phyloP scores from a whole-genome alignment of 768 basidiomycete genomes.

The Suillus subalutaceus region DNA sequence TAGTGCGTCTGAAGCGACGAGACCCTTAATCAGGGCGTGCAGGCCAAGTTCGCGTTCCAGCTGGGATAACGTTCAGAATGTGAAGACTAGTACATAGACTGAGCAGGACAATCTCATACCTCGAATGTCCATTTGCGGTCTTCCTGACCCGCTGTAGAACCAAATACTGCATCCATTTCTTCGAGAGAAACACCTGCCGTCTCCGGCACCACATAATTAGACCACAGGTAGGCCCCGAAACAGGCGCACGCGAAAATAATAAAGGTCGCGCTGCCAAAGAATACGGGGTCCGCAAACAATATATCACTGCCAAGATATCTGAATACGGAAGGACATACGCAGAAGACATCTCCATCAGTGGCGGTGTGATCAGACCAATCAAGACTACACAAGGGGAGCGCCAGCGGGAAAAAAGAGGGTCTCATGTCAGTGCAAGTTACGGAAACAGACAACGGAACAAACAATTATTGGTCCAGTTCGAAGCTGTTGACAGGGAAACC shows the following conservation, averaged over 20 bases:
- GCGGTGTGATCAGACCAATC: conserved; percentile 74
- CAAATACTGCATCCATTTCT: conserved; percentile 73
- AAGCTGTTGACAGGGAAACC: conserved; percentile 80
- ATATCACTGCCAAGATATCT: conserved; percentile 8
- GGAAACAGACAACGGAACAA: conserved; percentile 18
- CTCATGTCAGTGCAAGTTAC: neutral
- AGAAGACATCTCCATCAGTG: conserved; percentile 62
- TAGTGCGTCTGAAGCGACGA: conserved; percentile 23
- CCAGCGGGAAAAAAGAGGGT: neutral
- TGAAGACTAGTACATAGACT: neutral
- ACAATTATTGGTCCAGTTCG: conserved; percentile 88
- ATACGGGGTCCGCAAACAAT: neutral
- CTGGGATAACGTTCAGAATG: conserved; percentile 34
- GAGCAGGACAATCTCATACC: conserved; percentile 39
- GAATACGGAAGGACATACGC: conserved; percentile 40
- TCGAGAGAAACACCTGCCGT: conserved; percentile 78
- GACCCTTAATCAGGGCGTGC: conserved; percentile 43
- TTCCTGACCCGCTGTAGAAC: conserved; percentile 56
- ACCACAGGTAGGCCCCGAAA: conserved; percentile 70
- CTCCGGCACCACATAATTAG: conserved; percentile 70
- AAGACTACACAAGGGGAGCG: conserved; percentile 49
- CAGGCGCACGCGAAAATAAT: conserved; percentile 66
- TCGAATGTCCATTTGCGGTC: conserved; percentile 53
- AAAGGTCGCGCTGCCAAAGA: conserved; percentile 60
- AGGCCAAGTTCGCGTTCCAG: conserved; percentile 62